These are phyloP conservation scores for Paramarasmius palmivorus DNA, from an alignment of 1,284 basidiomycete genomes.

Conservation along the genomic window DNA sequence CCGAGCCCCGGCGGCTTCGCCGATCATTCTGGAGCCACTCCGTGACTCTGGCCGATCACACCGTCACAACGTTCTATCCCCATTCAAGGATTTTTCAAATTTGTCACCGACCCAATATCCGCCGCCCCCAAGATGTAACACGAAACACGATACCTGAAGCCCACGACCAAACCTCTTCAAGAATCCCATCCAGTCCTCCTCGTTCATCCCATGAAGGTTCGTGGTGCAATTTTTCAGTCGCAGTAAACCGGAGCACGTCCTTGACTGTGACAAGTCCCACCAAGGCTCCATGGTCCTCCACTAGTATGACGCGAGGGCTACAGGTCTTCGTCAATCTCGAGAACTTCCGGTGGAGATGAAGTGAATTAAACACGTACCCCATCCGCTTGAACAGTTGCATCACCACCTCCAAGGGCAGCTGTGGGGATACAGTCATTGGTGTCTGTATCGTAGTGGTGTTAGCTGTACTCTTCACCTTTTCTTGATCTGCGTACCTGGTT, in stretches of 20 bases:
- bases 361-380: constrained; percentile 68
- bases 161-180: constrained; percentile 67
- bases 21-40: background rate
- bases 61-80: background rate
- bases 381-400: constrained; percentile 95
- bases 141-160: constrained; percentile 37
- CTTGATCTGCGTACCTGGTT: constrained; percentile 67
- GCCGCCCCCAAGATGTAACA: constrained; percentile 39
- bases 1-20: no score
- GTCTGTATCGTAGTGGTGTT: constrained; percentile 54
- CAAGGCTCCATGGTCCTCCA: constrained; percentile 82
- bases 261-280: constrained; percentile 94
- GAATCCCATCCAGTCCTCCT: constrained; percentile 60
- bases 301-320: constrained; percentile 92
- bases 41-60: background rate
- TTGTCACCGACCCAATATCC: constrained; percentile 37
- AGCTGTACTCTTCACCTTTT: no score
- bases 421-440: constrained; percentile 90
- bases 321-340: constrained; percentile 9
- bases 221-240: constrained; percentile 48
- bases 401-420: constrained; percentile 92
- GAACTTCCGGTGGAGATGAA: background rate
- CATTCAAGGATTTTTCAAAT: no score
- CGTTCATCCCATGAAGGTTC: constrained; percentile 60
- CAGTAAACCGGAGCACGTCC: constrained; percentile 88